Evolutionary conservation across 2,329 filamentous ascomycete genomes (phyloP), one percentile per base, ranked within the genome.

Genomic region (Grosmannia clavigera): DNA sequence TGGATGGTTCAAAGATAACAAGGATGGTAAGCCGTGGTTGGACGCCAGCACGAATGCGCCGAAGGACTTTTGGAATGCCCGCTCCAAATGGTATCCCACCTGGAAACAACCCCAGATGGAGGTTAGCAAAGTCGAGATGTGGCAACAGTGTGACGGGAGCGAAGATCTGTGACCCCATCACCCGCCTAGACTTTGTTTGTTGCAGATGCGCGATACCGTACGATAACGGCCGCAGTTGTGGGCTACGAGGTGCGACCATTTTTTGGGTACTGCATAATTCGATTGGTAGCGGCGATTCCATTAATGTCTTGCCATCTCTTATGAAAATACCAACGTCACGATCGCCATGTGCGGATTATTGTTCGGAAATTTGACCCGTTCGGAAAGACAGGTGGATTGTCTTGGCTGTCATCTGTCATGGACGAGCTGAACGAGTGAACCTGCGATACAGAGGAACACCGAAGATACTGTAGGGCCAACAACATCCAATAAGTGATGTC

Each of bases 1-100:
- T 65, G 89, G 89, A 46, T 95, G 88, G 88, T 95, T 94, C 68
- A 76, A 86, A 67, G 88, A 95, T 69, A 83, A 84, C 25, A 75
- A 79, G 65, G 78, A 78, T 51, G 80, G 78, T 38, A 95, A 95
- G 77, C 90, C 90, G 1, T 95, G 90, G 90, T 77, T 90, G 38
- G 86, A 94, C 69, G 75, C 70, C 19, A 85, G 82, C 58, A 71
- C 77, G 1, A 85, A 81, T 12, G 88, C 89, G 9, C 82, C 79
- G 71, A 82, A 80, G 67, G 88, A 92, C 68, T 95, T 95, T 70
- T 94, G 88, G 88, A 75, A 85, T 22, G 79, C 83, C 0, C 78
- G 80, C 55, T 75, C 83, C 59, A 65, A 75, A 33, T 92, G 88
- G 88, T 73, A 79, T 53, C 81, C 85, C 5, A 90, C 87, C 0